phyloP scores from a whole-genome alignment of 2,329 filamentous ascomycete genomes.

The Kalaharituber pfeilii region DNA sequence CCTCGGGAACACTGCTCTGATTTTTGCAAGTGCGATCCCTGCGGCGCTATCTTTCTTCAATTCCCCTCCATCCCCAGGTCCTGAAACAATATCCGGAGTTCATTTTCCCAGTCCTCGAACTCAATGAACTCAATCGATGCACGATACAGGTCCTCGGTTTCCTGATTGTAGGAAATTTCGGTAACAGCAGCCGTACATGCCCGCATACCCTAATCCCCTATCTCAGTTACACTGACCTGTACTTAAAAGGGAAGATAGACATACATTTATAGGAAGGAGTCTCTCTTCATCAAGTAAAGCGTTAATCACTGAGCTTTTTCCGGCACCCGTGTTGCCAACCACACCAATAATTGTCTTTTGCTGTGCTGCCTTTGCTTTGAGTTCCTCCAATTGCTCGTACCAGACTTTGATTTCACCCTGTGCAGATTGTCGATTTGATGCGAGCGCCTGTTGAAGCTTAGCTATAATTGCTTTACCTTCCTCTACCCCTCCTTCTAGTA shows the following conservation, averaged over 20 bases:
- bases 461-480: neutral
- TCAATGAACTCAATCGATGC: slow-evolving; percentile 43
- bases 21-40: slow-evolving; percentile 35
- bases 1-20: slow-evolving; percentile 33
- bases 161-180: slow-evolving; percentile 39
- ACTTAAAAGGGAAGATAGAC: neutral
- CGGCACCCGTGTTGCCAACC: slow-evolving; percentile 43
- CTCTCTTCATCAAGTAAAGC: slow-evolving; percentile 44
- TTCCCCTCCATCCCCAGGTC: neutral
- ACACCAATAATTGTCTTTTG: slow-evolving; percentile 38
- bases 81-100: slow-evolving; percentile 27
- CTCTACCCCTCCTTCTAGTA: neutral
- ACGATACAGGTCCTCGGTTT: slow-evolving; percentile 32
- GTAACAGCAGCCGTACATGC: slow-evolving; percentile 46
- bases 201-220: slow-evolving; percentile 31
- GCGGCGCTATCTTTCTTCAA: slow-evolving; percentile 24
- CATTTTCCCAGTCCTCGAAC: slow-evolving; percentile 35
- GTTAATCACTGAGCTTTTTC: slow-evolving; percentile 47
- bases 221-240: neutral
- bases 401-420: neutral
- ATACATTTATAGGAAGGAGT: slow-evolving; percentile 33
- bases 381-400: slow-evolving; percentile 19
- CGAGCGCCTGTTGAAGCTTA: neutral
- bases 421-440: neutral
- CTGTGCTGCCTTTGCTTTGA: slow-evolving; percentile 28